These are phyloP conservation scores for Phytopythium boreale DNA, from an alignment of 352 stramenopile species.

Conservation along the genomic window DNA sequence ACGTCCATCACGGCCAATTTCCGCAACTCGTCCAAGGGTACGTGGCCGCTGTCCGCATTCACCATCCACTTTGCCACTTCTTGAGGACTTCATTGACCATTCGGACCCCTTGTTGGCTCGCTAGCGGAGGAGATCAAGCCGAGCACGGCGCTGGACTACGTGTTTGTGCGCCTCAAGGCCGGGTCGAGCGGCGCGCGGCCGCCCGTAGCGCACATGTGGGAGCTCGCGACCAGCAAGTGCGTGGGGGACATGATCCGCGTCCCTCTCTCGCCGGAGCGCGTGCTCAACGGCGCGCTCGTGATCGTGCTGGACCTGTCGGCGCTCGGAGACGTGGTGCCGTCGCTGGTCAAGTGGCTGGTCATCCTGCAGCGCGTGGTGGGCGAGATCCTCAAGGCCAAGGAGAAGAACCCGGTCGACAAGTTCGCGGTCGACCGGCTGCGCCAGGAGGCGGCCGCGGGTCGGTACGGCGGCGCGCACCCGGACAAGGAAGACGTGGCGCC, in stretches of 20 bases:
- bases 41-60: too few species aligned
- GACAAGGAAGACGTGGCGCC: conserved; percentile 76
- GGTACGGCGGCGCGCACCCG: conserved; percentile 58
- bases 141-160: conserved; percentile 90
- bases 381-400: conserved; percentile 57
- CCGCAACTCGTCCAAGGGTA: conserved; percentile 57
- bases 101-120: neutral
- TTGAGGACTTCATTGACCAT: too few species aligned
- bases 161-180: conserved; percentile 82
- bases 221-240: conserved; percentile 81
- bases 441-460: conserved; percentile 37
- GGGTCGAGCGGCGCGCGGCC: conserved; percentile 19
- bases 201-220: conserved; percentile 89
- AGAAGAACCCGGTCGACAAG: conserved; percentile 70
- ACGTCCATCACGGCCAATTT: conserved; percentile 73
- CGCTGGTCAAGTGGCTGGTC: conserved; percentile 78
- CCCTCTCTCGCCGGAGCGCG: conserved; percentile 68
- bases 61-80: too few species aligned
- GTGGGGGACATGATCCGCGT: conserved; percentile 85
- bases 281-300: conserved; percentile 73
- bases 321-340: conserved; percentile 73
- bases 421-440: conserved; percentile 46
- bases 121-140: conserved; percentile 83
- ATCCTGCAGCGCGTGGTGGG: conserved; percentile 49
- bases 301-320: conserved; percentile 83